Evolutionary conservation across 257 asterid genomes (phyloP), one percentile per base, ranked within the genome.

Genomic region (Solanum tacnaense): DNA sequence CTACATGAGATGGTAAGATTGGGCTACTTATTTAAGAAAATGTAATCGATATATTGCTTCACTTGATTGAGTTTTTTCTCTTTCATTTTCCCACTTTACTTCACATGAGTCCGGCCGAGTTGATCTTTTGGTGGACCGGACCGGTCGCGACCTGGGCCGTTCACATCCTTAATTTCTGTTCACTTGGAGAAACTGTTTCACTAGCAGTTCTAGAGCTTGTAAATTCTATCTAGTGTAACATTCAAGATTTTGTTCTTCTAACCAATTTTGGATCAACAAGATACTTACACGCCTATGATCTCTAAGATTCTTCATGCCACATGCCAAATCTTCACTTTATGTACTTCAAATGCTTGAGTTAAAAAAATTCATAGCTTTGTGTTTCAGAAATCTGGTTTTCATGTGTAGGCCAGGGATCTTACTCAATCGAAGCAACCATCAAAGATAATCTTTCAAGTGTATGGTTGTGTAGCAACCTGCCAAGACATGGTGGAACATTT

Each of bases 401-500:
- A 49, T 81, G 56, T 39, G 39, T 92, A 96, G 98, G 94, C 94
- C 85, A 93, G 71, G 85, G 92, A 93, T 89, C 88, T 56, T 87
- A 86, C 87, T 87, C 92, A 86, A 87, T 87, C 71, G 6, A 91
- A 92, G 82, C 91, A 62, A 21, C 88, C 93, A 68, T 89, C 93
- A 29, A 96, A 93, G 90, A 90, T 98, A 91, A 88, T 89, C 83
- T 94, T 93, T 89, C 98, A 94, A 91, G 98, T 96, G 62, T 95
- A 94, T 90, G 98, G 98, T 87, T 96, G 98, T 88, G 93, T 93
- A 49, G 96, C 94, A 75, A 97, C 98, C 84, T 72, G 93, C 91
- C 88, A 95, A 89, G 98, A 96, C 89, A 94, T 97, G 91, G 99
- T 96, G 93, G 95, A 93, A 70, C 98, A 89, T 88, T 93, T 91